Base-by-base conservation (phyloP, 2,329 filamentous ascomycete species). In the Orbilia ellipsospora region DNA sequence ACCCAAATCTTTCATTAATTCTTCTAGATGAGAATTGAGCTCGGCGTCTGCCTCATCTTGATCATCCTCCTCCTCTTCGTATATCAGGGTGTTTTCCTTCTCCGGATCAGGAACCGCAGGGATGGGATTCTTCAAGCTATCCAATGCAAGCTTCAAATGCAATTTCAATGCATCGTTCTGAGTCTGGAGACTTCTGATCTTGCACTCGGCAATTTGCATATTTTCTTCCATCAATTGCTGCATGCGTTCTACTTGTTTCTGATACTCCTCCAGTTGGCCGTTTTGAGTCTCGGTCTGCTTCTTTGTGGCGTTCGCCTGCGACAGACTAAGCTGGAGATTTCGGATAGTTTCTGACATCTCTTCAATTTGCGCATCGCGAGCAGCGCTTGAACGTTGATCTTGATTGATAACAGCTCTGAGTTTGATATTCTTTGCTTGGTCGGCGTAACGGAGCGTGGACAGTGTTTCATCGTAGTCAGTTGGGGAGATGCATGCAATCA, bases 301-400 rank as follows among this genome's bases (percentile, higher is more conserved):
- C 83, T 95, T 92, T 62, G 87, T 88, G 79, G 86, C 88, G 77
- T 85, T 84, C 60, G 85, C 88, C 80, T 92, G 88, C 8, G 87
- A 88, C 23, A 91, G 88, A 7, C 85, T 92, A 77, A 96, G 86
- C 82, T 98, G 94, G 61, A 99, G 86, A 28, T 86, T 84, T 18
- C 93, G 92, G 78, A 99, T 99, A 78, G 96, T 95, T 80, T 97
- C 94, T 8, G 93, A 90, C 95, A 99, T 98, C 80, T 93, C 92
- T 0, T 88, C 86, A 80, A 99, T 97, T 83, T 98, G 93, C 2
- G 93, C 93, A 82, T 99, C 95, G 78, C 96, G 90, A 83, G 98
- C 92, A 0, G 94, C 95, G 13, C 93, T 91, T 8, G 92, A 94
- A 79, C 97, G 90, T 79, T 93, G 91, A 82, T 97, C 94, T 83